Evolutionary conservation across 257 asterid genomes (phyloP), one percentile per base, ranked within the genome.

Genomic region (Nicotiana sylvestris): DNA sequence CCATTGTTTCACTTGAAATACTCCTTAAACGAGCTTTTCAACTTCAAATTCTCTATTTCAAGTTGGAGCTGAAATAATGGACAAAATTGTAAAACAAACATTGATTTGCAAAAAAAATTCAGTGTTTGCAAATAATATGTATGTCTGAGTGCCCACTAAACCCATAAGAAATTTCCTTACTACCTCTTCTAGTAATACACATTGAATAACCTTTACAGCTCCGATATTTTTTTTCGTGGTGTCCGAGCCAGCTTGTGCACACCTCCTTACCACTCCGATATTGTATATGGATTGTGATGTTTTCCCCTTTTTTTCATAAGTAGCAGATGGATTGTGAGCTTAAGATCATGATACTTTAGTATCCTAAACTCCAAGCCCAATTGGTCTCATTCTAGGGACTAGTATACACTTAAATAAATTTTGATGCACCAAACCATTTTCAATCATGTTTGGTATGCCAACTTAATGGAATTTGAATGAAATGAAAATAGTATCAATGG

Each of bases 341-440:
- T 70, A 12, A 72, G 57, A 72, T 72, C 25, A 72, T 25, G 78
- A 43, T 15, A 21, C 11, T 72, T 43, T 12, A 39, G 58, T 43
- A 72, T 70, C 78, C 43, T 8, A 69, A 69, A 39, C 77, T 39
- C 57, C 77, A 35, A 9, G 18, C 18, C 17, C 78, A 21, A 5
- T 30, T 43, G 1, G 60, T 72, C 78, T 72, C 17, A 5, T 43
- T 72, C 37, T 21, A 72, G 21, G 15, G 60, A 70, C 21, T 70
- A 70, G 60, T 21, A 21, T 9, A 68, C 55, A 35, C 4, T 55
- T 55, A 13, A 57, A 49, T 39, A 53, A 39, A 11, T 9, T 37
- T 68, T 70, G 78, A 43, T 70, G 78, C 58, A 43, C 78, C 78
- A 11, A 70, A 39, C n/a, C 6, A n/a, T 70, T 70, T 69, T 16